These are phyloP conservation scores for Nakaseomyces uthaithaninus DNA, from an alignment of 1,139 yeast genomes.

Conservation along the genomic window DNA sequence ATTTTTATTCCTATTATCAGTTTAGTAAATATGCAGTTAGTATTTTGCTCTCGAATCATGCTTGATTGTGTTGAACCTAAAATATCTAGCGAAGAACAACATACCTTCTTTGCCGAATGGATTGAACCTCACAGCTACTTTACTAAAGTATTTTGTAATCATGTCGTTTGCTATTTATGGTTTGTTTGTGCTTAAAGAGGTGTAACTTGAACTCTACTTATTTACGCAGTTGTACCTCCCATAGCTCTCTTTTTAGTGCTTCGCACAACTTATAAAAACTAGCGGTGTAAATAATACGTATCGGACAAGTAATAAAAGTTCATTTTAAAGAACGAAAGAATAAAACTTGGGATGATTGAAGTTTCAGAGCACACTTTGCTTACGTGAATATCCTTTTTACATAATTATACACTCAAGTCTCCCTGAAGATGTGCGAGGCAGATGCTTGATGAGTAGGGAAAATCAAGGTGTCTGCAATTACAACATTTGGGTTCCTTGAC, in stretches of 20 bases:
- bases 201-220: not conserved
- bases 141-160: conserved; percentile 81
- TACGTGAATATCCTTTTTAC: not conserved
- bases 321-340: not conserved
- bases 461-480: conserved; percentile 68
- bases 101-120: conserved; percentile 62
- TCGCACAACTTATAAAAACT: too few relatives aligned
- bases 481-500: conserved; percentile 65
- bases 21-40: too few relatives aligned
- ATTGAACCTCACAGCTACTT: conserved; percentile 68
- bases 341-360: not conserved
- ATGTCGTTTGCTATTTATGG: conserved; percentile 31
- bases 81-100: too few relatives aligned
- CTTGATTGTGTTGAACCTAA: too few relatives aligned
- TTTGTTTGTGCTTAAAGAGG: not conserved
- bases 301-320: too few relatives aligned
- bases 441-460: conserved; percentile 77
- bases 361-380: not conserved
- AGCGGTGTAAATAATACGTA: too few relatives aligned
- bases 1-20: too few relatives aligned
- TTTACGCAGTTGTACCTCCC: too few relatives aligned
- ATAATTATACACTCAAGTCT: not conserved
- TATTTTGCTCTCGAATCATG: conserved; percentile 1
- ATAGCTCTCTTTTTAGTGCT: too few relatives aligned
- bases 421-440: conserved; percentile 47